A percentile compares a stretch with the other conserved stretches of the same genome.
These are phyloP conservation scores for Lachnellula hyalina DNA, from an alignment of 2,329 filamentous ascomycete species.

Conservation along the genomic window DNA sequence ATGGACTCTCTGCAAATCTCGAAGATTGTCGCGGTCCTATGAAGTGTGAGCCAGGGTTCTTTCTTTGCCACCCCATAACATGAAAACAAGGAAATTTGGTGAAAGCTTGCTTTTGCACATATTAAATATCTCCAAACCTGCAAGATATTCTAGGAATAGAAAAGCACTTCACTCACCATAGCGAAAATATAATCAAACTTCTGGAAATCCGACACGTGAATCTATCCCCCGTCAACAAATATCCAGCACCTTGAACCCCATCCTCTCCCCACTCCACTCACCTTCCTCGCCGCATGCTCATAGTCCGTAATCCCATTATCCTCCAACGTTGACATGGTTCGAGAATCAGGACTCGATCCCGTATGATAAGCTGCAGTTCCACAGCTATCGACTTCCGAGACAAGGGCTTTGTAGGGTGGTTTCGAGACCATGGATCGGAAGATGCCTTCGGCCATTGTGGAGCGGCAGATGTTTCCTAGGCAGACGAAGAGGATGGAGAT, in stretches of 20 bases:
- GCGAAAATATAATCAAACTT: conserved; percentile 90
- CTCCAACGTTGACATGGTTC: conserved; percentile 75
- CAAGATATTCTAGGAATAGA: neutral
- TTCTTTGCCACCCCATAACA: neutral
- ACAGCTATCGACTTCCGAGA: conserved; percentile 75
- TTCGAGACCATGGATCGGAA: conserved; percentile 68
- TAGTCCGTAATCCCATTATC: conserved; percentile 73
- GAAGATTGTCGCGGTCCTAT: conserved; percentile 68
- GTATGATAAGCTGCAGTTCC: conserved; percentile 85
- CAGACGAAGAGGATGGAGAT: conserved; percentile 89
- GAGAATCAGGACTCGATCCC: conserved; percentile 69
- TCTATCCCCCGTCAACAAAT: conserved; percentile 32
- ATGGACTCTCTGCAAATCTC: conserved; percentile 59
- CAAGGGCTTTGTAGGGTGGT: conserved; percentile 50
- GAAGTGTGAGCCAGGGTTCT: neutral
- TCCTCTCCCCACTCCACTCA: conserved; percentile 37
- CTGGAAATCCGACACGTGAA: conserved; percentile 65
- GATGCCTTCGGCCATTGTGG: conserved; percentile 93
- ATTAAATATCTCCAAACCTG: neutral
- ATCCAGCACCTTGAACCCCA: neutral
- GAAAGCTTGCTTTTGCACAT: neutral
- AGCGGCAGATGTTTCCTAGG: conserved; percentile 91
- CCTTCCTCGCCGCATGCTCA: conserved; percentile 69
- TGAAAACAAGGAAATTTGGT: neutral
- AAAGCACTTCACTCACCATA: conserved; percentile 48